Evolutionary conservation across 2,329 filamentous ascomycete species (phyloP).

Genomic region (Colletotrichum orbiculare): DNA sequence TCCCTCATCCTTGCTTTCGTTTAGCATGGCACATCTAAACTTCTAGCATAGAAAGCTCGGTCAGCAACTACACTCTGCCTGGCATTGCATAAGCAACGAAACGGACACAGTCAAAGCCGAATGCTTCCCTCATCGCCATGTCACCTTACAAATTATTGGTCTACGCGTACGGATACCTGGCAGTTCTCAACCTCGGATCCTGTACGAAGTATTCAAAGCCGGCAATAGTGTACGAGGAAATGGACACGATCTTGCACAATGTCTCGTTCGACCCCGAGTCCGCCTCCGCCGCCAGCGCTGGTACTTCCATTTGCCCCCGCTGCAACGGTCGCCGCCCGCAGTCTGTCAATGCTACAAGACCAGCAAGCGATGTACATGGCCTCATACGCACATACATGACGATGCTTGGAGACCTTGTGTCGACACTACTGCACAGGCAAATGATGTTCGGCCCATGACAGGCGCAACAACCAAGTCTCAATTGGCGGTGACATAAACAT

Average conservation of each 20-base stretch:
- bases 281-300: constrained; percentile 7
- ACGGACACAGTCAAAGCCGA: neutral
- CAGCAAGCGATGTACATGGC: constrained; percentile 27
- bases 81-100: constrained; percentile 25
- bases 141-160: constrained; percentile 33
- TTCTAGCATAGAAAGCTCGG: constrained; percentile 26
- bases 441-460: constrained; percentile 17
- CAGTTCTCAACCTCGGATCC: constrained; percentile 35
- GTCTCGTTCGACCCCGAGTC: constrained; percentile 3
- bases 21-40: neutral
- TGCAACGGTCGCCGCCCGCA: constrained; percentile 10
- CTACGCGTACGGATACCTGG: constrained; percentile 4
- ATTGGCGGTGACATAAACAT: constrained; percentile 23
- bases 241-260: neutral
- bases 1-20: neutral
- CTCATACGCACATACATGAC: constrained; percentile 22
- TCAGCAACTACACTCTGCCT: constrained; percentile 17
- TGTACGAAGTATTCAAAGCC: constrained; percentile 48
- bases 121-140: constrained; percentile 7
- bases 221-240: constrained; percentile 33
- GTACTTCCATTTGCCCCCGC: constrained; percentile 14
- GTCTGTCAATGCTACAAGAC: constrained; percentile 4
- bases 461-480: constrained; percentile 1
- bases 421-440: neutral
- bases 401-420: constrained; percentile 3